These are phyloP conservation scores for Huntiella abstrusa DNA, from an alignment of 2,329 filamentous ascomycete genomes.

Conservation along the genomic window DNA sequence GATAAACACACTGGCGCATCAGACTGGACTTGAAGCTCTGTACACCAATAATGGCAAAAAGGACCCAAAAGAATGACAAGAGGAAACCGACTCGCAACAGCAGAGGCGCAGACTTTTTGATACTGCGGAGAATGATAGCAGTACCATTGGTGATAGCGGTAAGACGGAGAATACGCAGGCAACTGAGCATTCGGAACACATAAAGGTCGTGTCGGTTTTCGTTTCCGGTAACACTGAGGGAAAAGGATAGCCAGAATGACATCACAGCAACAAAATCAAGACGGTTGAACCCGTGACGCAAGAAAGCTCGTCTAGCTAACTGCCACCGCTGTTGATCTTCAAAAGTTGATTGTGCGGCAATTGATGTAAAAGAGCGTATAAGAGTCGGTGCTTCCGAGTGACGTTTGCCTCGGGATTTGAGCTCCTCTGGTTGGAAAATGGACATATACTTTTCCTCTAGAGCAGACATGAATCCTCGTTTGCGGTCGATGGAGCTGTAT, in stretches of 20 bases:
- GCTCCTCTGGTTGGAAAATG: conserved; percentile 66
- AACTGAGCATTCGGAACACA: conserved; percentile 92
- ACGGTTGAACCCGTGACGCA: conserved; percentile 89
- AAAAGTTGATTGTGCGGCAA: conserved; percentile 40
- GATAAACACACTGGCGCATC: conserved; percentile 59
- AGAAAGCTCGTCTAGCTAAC: conserved; percentile 74
- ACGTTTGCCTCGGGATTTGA: conserved; percentile 33
- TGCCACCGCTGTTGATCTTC: conserved; percentile 69
- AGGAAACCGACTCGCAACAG: conserved; percentile 86
- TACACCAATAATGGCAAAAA: conserved; percentile 91
- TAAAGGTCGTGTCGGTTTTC: conserved; percentile 58
- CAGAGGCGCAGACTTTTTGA: conserved; percentile 86
- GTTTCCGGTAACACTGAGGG: conserved; percentile 48
- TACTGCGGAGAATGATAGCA: conserved; percentile 78
- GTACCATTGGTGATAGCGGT: conserved; percentile 85
- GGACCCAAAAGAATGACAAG: conserved; percentile 90
- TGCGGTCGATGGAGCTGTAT: conserved; percentile 76
- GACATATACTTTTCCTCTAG: conserved; percentile 57
- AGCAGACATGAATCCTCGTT: conserved; percentile 53
- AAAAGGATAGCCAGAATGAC: conserved; percentile 86
- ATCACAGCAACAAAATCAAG: conserved; percentile 86
- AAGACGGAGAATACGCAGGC: conserved; percentile 79
- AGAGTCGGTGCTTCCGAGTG: conserved; percentile 24
- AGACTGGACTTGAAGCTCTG: conserved; percentile 87
- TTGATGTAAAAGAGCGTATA: conserved; percentile 44